These are phyloP conservation scores for Fomes fomentarius DNA, from an alignment of 1,284 basidiomycete genomes.

Conservation along the genomic window DNA sequence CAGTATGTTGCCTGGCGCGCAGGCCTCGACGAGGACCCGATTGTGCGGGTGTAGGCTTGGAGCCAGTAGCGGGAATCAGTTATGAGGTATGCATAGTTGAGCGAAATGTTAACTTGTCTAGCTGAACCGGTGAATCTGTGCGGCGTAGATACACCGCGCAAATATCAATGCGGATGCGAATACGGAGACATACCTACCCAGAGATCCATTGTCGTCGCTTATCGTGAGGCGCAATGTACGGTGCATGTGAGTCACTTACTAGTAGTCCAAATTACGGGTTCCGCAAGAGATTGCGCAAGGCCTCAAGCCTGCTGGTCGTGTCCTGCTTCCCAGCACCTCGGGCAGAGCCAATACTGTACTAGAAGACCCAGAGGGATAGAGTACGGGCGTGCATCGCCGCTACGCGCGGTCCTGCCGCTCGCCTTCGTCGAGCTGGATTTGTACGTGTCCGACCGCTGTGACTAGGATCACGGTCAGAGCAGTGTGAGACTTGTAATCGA, in stretches of 20 bases:
- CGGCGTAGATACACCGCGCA: background rate
- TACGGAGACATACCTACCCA: conserved; percentile 72
- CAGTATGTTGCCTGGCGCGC: conserved; percentile 67
- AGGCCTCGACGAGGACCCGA: conserved; percentile 79
- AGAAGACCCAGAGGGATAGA: conserved; percentile 61
- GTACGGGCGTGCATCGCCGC: conserved; percentile 37
- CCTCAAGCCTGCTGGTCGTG: conserved; percentile 63
- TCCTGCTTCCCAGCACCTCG: conserved; percentile 55
- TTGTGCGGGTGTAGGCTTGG: conserved; percentile 77
- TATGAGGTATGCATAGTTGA: conserved; percentile 70
- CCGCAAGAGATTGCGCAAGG: conserved; percentile 69
- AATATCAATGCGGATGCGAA: background rate
- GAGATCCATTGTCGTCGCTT: conserved; percentile 85
- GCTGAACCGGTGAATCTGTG: conserved; percentile 86
- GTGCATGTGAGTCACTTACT: conserved; percentile 64
- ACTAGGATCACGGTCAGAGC: conserved; percentile 12
- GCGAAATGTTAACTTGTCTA: conserved; percentile 80
- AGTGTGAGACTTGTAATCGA: no score
- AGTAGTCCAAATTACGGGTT: conserved; percentile 83
- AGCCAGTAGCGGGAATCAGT: conserved; percentile 92
- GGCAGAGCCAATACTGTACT: conserved; percentile 76
- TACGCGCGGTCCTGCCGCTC: conserved; percentile 21
- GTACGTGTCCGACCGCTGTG: conserved; percentile 34
- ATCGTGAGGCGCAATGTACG: conserved; percentile 83
- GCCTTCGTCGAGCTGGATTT: conserved; percentile 29